phyloP scores from a whole-genome alignment of 2,329 filamentous ascomycete genomes.

The Penicillium griseofulvum region DNA sequence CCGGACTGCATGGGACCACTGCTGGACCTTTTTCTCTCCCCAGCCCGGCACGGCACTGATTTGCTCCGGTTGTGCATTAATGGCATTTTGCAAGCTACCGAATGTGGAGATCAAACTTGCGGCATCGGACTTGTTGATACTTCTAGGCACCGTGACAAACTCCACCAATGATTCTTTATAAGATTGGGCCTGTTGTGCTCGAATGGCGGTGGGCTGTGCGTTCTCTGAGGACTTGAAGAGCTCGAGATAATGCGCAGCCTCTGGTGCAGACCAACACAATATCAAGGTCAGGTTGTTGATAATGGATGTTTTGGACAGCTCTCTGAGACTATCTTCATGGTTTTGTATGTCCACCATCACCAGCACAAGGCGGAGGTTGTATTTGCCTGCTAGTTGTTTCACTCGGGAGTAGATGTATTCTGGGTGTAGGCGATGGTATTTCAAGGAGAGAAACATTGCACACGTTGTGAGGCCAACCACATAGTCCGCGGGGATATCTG shows the following conservation, averaged over 20 bases:
- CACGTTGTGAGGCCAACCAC: slow-evolving; percentile 83
- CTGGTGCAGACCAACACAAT: slow-evolving; percentile 89
- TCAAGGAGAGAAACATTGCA: slow-evolving; percentile 87
- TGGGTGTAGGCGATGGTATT: slow-evolving; percentile 94
- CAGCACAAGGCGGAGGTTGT: slow-evolving; percentile 79
- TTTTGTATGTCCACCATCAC: slow-evolving; percentile 94
- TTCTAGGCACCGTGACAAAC: slow-evolving; percentile 85
- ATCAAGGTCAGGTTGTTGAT: slow-evolving; percentile 92
- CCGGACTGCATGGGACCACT: slow-evolving; percentile 76
- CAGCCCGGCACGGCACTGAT: slow-evolving; percentile 82
- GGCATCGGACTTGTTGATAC: slow-evolving; percentile 92
- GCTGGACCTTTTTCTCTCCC: slow-evolving; percentile 91
- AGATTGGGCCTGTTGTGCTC: slow-evolving; percentile 75
- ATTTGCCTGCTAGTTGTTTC: slow-evolving; percentile 76
- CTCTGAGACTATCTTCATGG: slow-evolving; percentile 84
- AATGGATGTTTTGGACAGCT: slow-evolving; percentile 86
- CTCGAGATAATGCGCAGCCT: slow-evolving; percentile 91
- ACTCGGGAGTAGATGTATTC: slow-evolving; percentile 98
- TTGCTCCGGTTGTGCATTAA: slow-evolving; percentile 86
- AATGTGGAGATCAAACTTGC: slow-evolving; percentile 88
- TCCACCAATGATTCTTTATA: slow-evolving; percentile 87
- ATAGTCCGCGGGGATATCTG: slow-evolving; percentile 93
- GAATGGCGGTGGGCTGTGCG: slow-evolving; percentile 76
- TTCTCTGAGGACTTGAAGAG: slow-evolving; percentile 94
- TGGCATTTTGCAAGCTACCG: slow-evolving; percentile 78